phyloP scores from a whole-genome alignment of 257 asterid genomes.

The Solanum paucissectum region DNA sequence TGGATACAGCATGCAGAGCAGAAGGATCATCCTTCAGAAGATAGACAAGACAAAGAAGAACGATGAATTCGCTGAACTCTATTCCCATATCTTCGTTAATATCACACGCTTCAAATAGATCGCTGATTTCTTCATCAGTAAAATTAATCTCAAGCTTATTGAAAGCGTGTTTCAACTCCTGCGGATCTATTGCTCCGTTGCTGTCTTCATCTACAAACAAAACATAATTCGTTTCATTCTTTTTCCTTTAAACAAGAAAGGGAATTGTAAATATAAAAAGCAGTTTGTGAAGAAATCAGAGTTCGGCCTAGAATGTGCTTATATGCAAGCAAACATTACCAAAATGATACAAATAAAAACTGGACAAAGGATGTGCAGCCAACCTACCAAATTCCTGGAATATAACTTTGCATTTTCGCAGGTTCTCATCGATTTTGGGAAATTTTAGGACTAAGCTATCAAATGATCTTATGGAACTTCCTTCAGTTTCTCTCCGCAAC shows the following conservation, averaged over 20 bases:
- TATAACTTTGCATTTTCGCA: constrained; percentile 57
- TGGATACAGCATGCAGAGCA: constrained; percentile 37
- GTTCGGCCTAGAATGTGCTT: background rate
- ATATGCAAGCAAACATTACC: background rate
- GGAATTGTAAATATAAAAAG: background rate
- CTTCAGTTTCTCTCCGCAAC: constrained; percentile 54
- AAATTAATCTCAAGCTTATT: constrained; percentile 48
- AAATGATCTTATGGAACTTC: constrained; percentile 58
- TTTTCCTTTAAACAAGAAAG: background rate
- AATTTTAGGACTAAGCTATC: constrained; percentile 66
- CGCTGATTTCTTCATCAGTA: constrained; percentile 65
- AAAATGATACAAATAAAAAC: background rate
- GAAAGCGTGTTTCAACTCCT: constrained; percentile 75
- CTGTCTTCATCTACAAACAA: constrained; percentile 52
- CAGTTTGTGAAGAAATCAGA: background rate
- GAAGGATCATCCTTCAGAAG: constrained; percentile 65
- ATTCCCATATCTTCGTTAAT: constrained; percentile 66
- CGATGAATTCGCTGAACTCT: constrained; percentile 75
- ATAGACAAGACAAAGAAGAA: constrained; percentile 86
- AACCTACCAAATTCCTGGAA: constrained; percentile 64
- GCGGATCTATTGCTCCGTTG: constrained; percentile 67
- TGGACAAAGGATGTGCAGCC: background rate
- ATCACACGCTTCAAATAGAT: constrained; percentile 78
- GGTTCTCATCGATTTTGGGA: constrained; percentile 74
- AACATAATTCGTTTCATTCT: background rate